These are phyloP conservation scores for Hirsutella rhossiliensis DNA, from an alignment of 2,329 filamentous ascomycete genomes.

Conservation along the genomic window DNA sequence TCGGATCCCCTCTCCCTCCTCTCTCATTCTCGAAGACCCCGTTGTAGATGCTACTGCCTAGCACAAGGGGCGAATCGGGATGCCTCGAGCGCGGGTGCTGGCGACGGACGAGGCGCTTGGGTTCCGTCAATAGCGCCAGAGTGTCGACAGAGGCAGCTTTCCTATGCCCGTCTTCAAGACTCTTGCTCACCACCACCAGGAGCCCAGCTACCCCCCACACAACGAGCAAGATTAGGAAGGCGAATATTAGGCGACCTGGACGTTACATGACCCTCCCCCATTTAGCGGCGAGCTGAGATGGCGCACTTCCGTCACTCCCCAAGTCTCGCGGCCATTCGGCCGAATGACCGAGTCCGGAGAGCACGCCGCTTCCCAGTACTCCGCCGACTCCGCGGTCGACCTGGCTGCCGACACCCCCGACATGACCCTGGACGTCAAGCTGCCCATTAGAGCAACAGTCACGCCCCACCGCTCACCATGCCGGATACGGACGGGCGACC, in stretches of 20 bases:
- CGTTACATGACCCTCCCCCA: not conserved
- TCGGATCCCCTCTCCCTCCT: not conserved
- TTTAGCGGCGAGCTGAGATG: not conserved
- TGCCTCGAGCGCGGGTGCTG: not conserved
- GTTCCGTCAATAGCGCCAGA: not conserved
- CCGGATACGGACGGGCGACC: not conserved
- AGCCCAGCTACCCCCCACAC: not conserved
- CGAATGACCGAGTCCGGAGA: not conserved
- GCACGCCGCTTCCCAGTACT: not conserved
- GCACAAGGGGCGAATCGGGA: not conserved
- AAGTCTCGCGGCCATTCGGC: not conserved
- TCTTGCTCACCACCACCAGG: not conserved
- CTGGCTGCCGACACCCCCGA: not conserved
- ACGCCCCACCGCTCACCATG: not conserved
- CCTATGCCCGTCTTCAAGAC: not conserved
- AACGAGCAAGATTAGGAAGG: conserved; percentile 1
- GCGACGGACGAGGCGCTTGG: not conserved
- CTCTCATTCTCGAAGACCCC: not conserved
- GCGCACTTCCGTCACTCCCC: not conserved
- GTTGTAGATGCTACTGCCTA: not conserved
- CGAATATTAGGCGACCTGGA: not conserved
- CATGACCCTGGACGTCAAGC: not conserved
- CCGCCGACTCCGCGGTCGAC: not conserved
- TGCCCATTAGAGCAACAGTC: not conserved
- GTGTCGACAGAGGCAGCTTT: not conserved